phyloP scores from a whole-genome alignment of 163 green algal genomes.

The Scenedesmus sp. region DNA sequence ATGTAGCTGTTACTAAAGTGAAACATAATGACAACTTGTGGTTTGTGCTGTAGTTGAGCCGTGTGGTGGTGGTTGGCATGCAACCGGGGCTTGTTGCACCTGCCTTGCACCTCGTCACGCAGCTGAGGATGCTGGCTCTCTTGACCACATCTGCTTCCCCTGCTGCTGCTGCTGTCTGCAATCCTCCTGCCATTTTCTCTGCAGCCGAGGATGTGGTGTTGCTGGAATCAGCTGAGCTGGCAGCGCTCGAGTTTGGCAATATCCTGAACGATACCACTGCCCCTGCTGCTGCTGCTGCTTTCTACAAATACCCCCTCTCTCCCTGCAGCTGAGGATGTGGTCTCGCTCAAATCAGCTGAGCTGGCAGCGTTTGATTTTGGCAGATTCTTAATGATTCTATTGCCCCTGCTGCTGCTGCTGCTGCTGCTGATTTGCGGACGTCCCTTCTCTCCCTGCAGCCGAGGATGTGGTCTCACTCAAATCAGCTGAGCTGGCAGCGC shows the following conservation, averaged over 20 bases:
- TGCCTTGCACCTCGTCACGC: no score
- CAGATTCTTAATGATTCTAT: background rate
- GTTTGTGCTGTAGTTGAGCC: no score
- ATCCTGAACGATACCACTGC: conserved; percentile 10
- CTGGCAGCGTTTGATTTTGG: conserved; percentile 81
- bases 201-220: conserved; percentile 72
- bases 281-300: background rate
- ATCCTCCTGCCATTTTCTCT: background rate
- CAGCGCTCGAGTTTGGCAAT: conserved; percentile 78
- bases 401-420: background rate
- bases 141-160: background rate
- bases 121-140: no score
- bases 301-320: background rate
- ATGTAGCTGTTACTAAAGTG: no score
- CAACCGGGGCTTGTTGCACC: no score
- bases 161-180: background rate
- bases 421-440: background rate
- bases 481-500: conserved; percentile 79
- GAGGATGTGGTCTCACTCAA: conserved; percentile 75
- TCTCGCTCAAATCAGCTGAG: conserved; percentile 78
- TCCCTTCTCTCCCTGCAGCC: background rate
- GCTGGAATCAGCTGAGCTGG: conserved; percentile 82
- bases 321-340: conserved; percentile 61
- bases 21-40: no score
- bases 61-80: no score